Conservation (phyloP, 106 monocot genomes). For the Gastrodia elata region DNA sequence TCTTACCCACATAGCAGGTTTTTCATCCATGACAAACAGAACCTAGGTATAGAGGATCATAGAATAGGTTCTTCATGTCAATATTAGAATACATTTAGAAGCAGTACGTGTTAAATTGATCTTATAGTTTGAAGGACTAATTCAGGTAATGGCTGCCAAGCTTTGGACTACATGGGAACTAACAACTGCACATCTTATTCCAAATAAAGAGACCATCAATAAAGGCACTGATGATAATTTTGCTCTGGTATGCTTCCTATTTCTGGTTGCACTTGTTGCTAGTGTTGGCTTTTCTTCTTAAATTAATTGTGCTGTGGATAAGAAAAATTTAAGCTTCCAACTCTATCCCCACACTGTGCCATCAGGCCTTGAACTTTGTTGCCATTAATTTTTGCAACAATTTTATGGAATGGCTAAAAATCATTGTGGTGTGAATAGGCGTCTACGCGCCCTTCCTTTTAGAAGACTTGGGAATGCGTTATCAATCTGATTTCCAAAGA, state of each 20-base stretch:
- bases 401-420: neutral
- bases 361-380: neutral
- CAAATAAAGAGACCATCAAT: conserved; percentile 71
- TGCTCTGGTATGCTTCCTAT: conserved; percentile 42
- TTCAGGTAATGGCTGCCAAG: conserved; percentile 77
- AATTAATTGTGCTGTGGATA: neutral
- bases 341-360: neutral
- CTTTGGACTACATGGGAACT: conserved; percentile 92
- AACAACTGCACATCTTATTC: conserved; percentile 88
- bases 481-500: neutral
- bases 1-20: no score
- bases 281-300: neutral
- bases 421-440: no score
- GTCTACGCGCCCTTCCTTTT: neutral
- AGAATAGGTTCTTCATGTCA: neutral
- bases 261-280: neutral
- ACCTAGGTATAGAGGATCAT: no score
- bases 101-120: neutral
- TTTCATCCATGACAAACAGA: no score
- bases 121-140: neutral
- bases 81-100: neutral
- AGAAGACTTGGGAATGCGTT: neutral
- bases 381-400: neutral
- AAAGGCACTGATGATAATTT: conserved; percentile 83
- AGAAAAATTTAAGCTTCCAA: neutral